Evolutionary conservation across 768 basidiomycete species (phyloP).

Genomic region (Lyophyllum shimeji): DNA sequence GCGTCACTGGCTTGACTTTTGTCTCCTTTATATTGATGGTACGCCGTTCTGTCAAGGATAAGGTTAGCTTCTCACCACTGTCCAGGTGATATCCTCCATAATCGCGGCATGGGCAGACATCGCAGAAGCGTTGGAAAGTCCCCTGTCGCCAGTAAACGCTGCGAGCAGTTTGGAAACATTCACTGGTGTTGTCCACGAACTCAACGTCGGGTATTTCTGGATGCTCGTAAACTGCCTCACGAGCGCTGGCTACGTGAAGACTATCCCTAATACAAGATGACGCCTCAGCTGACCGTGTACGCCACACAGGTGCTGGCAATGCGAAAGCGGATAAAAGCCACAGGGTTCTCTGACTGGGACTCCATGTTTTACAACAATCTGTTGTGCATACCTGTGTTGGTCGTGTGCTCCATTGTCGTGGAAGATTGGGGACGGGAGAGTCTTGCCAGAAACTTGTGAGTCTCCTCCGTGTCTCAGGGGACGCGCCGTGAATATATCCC

Average conservation of each 20-base stretch:
- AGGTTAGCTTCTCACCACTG: not conserved
- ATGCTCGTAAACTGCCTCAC: slow-evolving; percentile 91
- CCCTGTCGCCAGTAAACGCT: not conserved
- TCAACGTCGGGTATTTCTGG: slow-evolving; percentile 92
- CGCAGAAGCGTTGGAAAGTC: slow-evolving; percentile 35
- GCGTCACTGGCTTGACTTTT: slow-evolving; percentile 84
- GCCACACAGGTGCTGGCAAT: slow-evolving; percentile 79
- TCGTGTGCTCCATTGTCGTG: slow-evolving; percentile 74
- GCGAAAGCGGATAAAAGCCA: slow-evolving; percentile 94
- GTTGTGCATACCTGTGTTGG: slow-evolving; percentile 88
- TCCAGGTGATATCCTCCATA: slow-evolving; percentile 85
- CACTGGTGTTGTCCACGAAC: slow-evolving; percentile 41
- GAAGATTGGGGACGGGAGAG: slow-evolving; percentile 90
- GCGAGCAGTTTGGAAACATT: slow-evolving; percentile 34
- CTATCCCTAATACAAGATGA: not conserved
- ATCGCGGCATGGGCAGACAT: slow-evolving; percentile 98
- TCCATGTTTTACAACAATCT: slow-evolving; percentile 99
- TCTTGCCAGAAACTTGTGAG: slow-evolving; percentile 86
- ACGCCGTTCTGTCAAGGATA: slow-evolving; percentile 15
- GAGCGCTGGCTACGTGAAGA: slow-evolving; percentile 85
- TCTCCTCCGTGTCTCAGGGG: slow-evolving; percentile 9
- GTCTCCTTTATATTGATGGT: slow-evolving; percentile 93
- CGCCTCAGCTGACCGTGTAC: slow-evolving; percentile 7
- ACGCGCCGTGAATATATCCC: slow-evolving; percentile 3
- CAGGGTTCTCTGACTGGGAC: slow-evolving; percentile 97